phyloP scores from a whole-genome alignment of 1,284 basidiomycete species.

The Agaricales sp. region DNA sequence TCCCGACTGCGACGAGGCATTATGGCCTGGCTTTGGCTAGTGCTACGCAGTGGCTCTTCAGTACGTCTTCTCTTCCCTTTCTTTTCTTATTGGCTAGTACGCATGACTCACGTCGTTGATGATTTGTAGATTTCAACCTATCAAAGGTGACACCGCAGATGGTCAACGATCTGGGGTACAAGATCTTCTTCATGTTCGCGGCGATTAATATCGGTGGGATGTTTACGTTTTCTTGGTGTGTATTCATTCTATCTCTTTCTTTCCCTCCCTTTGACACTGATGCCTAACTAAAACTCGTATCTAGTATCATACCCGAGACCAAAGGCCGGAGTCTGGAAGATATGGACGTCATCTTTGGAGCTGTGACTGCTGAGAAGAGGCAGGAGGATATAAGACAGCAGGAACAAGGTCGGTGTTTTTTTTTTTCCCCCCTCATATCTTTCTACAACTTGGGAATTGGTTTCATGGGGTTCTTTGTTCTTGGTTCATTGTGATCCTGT shows the following conservation, averaged over 20 bases:
- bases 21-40: slow-evolving; percentile 66
- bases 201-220: slow-evolving; percentile 40
- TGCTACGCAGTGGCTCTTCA: slow-evolving; percentile 71
- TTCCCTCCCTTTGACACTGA: neutral
- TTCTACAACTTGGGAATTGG: too few species aligned
- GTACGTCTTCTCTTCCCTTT: too few species aligned
- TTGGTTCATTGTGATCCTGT: too few species aligned
- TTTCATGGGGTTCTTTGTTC: too few species aligned
- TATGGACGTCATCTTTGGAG: slow-evolving; percentile 2
- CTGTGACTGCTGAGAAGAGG: too few species aligned
- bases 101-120: too few species aligned
- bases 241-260: slow-evolving; percentile 20
- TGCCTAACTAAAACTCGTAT: neutral
- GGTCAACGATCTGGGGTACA: slow-evolving; percentile 48
- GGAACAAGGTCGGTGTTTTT: too few species aligned
- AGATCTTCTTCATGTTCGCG: slow-evolving; percentile 63
- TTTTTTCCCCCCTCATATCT: too few species aligned
- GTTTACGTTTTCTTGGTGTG: slow-evolving; percentile 22
- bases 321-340: neutral
- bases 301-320: neutral
- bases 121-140: slow-evolving; percentile 69
- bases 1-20: slow-evolving; percentile 72
- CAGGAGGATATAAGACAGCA: too few species aligned
- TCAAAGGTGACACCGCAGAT: slow-evolving; percentile 64
- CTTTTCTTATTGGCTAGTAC: too few species aligned